Evolutionary conservation across 1,284 basidiomycete species (phyloP).

Genomic region (Sparassis latifolia): DNA sequence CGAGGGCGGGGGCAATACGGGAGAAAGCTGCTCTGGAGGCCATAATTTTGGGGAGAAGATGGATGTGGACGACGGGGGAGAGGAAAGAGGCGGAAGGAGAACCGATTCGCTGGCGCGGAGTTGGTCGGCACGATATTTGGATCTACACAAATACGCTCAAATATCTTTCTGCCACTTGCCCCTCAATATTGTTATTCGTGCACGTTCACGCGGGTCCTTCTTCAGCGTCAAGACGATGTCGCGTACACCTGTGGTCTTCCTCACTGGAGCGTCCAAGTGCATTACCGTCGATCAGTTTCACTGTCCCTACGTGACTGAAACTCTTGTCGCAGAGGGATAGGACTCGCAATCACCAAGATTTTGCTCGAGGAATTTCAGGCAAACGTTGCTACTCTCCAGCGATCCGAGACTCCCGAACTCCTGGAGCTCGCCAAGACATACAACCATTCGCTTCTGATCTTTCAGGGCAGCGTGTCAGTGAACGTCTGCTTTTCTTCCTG

Average conservation of each 20-base stretch:
- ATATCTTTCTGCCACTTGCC: slow-evolving; percentile 2
- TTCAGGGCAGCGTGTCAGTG: slow-evolving; percentile 72
- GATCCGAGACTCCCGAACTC: slow-evolving; percentile 61
- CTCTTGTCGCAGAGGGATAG: slow-evolving; percentile 62
- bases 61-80: slow-evolving; percentile 21
- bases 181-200: neutral
- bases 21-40: slow-evolving; percentile 57
- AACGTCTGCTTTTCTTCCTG: slow-evolving; percentile 7
- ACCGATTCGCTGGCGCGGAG: slow-evolving; percentile 21
- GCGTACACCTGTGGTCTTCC: slow-evolving; percentile 45
- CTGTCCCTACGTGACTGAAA: slow-evolving; percentile 6
- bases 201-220: slow-evolving; percentile 6
- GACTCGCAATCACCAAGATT: slow-evolving; percentile 62
- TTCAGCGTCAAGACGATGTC: slow-evolving; percentile 13
- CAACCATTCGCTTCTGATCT: slow-evolving; percentile 38
- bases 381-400: slow-evolving; percentile 72
- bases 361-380: slow-evolving; percentile 57
- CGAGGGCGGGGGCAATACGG: slow-evolving; percentile 56
- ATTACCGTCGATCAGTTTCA: slow-evolving; percentile 4
- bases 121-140: slow-evolving; percentile 20
- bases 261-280: slow-evolving; percentile 77
- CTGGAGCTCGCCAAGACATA: slow-evolving; percentile 42
- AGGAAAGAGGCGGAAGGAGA: slow-evolving; percentile 19
- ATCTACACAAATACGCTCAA: slow-evolving; percentile 14
- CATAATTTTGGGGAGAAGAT: slow-evolving; percentile 38